A percentile compares a stretch with the other conserved stretches of the same genome.
These are phyloP conservation scores for Colletotrichum tamarilloi DNA, from an alignment of 2,329 filamentous ascomycete species.

Conservation along the genomic window DNA sequence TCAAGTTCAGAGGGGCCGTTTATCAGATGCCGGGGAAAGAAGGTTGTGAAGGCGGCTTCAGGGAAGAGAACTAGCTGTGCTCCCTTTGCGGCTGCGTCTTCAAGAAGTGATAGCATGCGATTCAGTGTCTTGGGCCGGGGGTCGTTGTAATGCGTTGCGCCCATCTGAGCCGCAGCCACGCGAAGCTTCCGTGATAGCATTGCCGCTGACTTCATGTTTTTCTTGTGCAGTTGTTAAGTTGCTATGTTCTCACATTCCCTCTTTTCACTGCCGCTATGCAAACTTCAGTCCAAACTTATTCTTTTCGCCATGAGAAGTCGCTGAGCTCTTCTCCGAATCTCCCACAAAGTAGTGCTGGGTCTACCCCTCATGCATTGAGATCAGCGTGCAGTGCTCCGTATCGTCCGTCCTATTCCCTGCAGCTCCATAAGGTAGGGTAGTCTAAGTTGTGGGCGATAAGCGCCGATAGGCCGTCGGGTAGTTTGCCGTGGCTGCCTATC, in stretches of 20 bases:
- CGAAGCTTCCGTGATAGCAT: slow-evolving; percentile 15
- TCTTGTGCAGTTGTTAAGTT: neutral
- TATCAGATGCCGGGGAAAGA: slow-evolving; percentile 65
- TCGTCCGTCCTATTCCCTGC: neutral
- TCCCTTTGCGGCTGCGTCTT: slow-evolving; percentile 53
- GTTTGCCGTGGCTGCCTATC: slow-evolving; percentile 13
- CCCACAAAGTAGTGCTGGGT: neutral
- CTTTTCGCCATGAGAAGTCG: neutral
- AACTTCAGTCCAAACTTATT: neutral
- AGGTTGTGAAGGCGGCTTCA: slow-evolving; percentile 66
- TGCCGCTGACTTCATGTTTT: neutral
- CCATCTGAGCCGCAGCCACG: slow-evolving; percentile 67
- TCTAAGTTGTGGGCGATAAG: slow-evolving; percentile 2
- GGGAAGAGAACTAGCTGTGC: slow-evolving; percentile 65
- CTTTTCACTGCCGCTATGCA: neutral
- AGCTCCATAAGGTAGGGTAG: neutral
- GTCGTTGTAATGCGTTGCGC: slow-evolving; percentile 52
- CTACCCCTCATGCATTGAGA: neutral
- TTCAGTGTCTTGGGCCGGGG: slow-evolving; percentile 52
- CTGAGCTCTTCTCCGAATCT: neutral
- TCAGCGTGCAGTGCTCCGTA: neutral
- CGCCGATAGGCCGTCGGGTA: slow-evolving; percentile 13
- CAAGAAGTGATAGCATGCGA: slow-evolving; percentile 61
- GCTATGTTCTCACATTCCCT: neutral
- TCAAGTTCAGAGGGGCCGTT: slow-evolving; percentile 56